phyloP scores from a whole-genome alignment of 2,329 filamentous ascomycete genomes.

The Epichloe brachyelytri region DNA sequence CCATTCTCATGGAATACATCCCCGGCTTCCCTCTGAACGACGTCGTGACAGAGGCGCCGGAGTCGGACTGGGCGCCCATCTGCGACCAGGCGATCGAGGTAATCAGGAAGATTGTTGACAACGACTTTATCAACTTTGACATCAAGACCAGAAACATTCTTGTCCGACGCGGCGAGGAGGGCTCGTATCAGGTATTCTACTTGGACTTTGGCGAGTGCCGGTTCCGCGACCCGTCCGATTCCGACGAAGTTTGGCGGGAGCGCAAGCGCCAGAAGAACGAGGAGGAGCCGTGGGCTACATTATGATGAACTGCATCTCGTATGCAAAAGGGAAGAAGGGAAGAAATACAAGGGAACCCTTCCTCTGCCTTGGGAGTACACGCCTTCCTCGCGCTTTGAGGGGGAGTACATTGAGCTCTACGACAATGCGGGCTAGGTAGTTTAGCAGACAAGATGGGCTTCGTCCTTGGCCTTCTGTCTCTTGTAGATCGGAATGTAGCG shows the following conservation, averaged over 20 bases:
- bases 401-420: neutral
- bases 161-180: neutral
- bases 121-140: neutral
- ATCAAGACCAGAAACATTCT: neutral
- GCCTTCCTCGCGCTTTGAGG: neutral
- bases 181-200: neutral
- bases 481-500: neutral
- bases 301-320: neutral
- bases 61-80: neutral
- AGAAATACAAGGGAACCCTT: neutral
- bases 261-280: neutral
- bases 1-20: neutral
- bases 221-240: neutral
- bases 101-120: neutral
- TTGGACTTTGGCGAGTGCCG: neutral
- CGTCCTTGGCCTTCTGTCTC: neutral
- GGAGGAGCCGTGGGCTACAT: neutral
- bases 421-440: neutral
- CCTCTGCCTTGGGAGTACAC: neutral
- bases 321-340: neutral
- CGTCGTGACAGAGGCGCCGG: neutral
- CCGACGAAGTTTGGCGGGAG: neutral
- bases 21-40: neutral
- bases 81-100: neutral
- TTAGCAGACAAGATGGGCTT: neutral